Base-by-base conservation (phyloP, 352 stramenopile species). In the Phytophthora colocasiae region DNA sequence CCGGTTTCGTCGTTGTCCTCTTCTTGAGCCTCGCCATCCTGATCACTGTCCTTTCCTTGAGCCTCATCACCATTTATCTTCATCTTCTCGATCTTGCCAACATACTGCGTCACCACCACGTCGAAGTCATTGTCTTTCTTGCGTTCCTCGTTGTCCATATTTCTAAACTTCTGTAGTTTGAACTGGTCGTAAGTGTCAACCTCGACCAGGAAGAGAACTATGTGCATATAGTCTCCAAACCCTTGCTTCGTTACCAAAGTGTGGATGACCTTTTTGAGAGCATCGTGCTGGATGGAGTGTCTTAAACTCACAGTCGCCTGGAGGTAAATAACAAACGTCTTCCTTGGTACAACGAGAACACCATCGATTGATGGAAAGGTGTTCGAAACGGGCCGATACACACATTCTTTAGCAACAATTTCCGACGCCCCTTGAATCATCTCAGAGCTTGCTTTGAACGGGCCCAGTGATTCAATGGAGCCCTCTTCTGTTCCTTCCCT, bases 191-290 rank as follows among this genome's bases (percentile, higher is more conserved):
- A 75, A 52, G 66, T 75, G n/a, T 78, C 59, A 38, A 60, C 32
- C 39, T 55, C 51, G 65, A 75, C 59, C 55, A 74, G 58, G 57
- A 79, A 79, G 49, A 79, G 62, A 71, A 76, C 51, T 17, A 40
- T 62, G 56, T 73, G 70, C 24, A n/a, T 53, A 66, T 69, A 78
- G 26, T 52, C 29, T 55, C 15, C n/a, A 72, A 75, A 75, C 39
- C 46, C 34, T 15, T 0, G 27, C 6, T 49, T 40, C 1, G 2
- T 10, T 26, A n/a, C 24, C 43, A 66, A 65, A 47, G 46, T n/a
- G 8, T 56, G 19, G 57, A 63, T 67, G 14, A 63, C 34, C 41
- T 61, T 8, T 65, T 70, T 60, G 53, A 75, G 58, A 6, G 12
- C 58, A 47, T 75, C 46, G 27, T 75, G 73, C 38, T 67, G 43